Evolutionary conservation across 345 rosid genomes (phyloP), one percentile per base, ranked within the genome.

Genomic region (Eucalyptus sp.): DNA sequence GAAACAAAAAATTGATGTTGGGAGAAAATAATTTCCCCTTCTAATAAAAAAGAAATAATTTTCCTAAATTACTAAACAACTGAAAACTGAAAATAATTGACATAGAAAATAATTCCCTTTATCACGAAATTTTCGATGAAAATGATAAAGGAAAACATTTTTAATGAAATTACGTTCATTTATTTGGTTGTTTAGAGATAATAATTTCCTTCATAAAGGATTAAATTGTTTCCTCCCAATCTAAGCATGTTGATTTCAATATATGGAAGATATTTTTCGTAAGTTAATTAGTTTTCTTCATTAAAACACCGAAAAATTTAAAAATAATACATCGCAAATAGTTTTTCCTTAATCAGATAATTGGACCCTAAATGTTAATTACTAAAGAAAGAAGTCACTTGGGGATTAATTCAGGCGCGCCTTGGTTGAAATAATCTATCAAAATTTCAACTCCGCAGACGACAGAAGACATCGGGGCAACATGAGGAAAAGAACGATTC

Each of bases 301-400:
- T 10, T 10, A 3, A 56, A 56, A 22, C 1, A 56, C 0, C 6
- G 6, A 24, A 56, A 24, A 56, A 0, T 8, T 8, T 0, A 56
- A 56, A 62, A 27, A 62, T 13, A 13, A 62, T 29, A 29, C 13
- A 29, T 13, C 8, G 1, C 17, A 29, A 27, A 27, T 25, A 12
- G 13, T 1, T 60, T 60, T 27, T 60, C 13, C 29, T 24, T 56
- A 24, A 52, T 52, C 10, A 29, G 31, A 29, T 0, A 62, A 62
- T 0, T 2, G 33, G 33, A 29, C 25, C 31, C 33, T 64, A 13
- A 64, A 64, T n/a, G 41, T 64, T 62, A 68, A 68, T 33, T 68
- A 16, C 22, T 16, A 31, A 33, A 3, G 44, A 68, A 68, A 33
- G 12, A 33, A 68, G 22, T 17, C 17, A 3, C 80, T 33, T 33